Evolutionary conservation across 2,329 filamentous ascomycete species (phyloP).

Genomic region (Knufia petricola): DNA sequence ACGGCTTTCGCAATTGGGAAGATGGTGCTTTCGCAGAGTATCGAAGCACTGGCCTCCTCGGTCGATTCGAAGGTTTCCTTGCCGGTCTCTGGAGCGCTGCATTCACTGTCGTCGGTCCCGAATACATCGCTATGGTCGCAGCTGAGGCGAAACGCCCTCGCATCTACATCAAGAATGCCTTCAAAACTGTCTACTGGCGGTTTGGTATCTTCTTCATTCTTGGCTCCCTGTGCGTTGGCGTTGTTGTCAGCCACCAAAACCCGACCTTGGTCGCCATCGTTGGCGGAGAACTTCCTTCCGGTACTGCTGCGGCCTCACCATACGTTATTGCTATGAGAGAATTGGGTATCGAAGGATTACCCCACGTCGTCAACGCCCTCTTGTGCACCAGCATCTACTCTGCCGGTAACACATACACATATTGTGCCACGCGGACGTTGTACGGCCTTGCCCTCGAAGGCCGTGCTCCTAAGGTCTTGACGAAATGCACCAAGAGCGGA

Average conservation of each 20-base stretch:
- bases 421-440: constrained; percentile 54
- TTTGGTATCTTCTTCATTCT: constrained; percentile 63
- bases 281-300: constrained; percentile 28
- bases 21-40: constrained; percentile 55
- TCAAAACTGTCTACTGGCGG: constrained; percentile 67
- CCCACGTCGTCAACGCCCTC: constrained; percentile 60
- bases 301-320: constrained; percentile 55
- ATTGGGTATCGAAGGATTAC: constrained; percentile 50
- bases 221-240: constrained; percentile 58
- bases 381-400: constrained; percentile 57
- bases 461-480: constrained; percentile 42
- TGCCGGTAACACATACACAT: constrained; percentile 53
- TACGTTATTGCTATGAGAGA: constrained; percentile 58
- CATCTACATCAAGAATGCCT: constrained; percentile 59
- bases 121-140: constrained; percentile 52
- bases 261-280: constrained; percentile 48
- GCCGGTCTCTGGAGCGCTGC: constrained; percentile 63
- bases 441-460: constrained; percentile 56
- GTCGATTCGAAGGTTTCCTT: constrained; percentile 44
- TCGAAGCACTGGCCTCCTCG: constrained; percentile 51
- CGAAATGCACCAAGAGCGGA: constrained; percentile 47
- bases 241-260: constrained; percentile 60
- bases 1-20: constrained; percentile 60
- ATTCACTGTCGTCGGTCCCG: constrained; percentile 56
- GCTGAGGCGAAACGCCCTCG: constrained; percentile 61